phyloP scores from a whole-genome alignment of 768 basidiomycete genomes.

The Chalciporus piperatus region DNA sequence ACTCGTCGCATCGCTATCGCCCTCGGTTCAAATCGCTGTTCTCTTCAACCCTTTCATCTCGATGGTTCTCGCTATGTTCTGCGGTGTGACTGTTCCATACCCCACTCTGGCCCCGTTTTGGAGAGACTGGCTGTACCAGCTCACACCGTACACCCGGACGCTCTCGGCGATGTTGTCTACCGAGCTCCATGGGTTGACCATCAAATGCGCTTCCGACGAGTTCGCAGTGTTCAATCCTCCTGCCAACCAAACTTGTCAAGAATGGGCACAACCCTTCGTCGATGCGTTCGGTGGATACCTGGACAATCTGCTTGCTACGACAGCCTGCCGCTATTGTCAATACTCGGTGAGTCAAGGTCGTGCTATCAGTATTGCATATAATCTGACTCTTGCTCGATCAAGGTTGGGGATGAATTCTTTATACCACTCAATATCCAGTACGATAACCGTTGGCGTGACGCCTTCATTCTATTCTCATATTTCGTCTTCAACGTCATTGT shows the following conservation, averaged over 20 bases:
- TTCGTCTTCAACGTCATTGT: slow-evolving; percentile 69
- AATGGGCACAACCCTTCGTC: slow-evolving; percentile 53
- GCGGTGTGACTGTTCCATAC: slow-evolving; percentile 77
- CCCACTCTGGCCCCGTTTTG: slow-evolving; percentile 41
- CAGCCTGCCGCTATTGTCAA: slow-evolving; percentile 70
- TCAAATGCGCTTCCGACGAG: slow-evolving; percentile 56
- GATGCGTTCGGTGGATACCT: slow-evolving; percentile 53
- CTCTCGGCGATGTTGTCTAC: slow-evolving; percentile 44
- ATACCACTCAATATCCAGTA: slow-evolving; percentile 64
- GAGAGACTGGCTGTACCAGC: slow-evolving; percentile 27
- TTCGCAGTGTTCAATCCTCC: slow-evolving; percentile 53
- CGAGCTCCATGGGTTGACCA: slow-evolving; percentile 69
- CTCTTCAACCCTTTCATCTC: slow-evolving; percentile 77
- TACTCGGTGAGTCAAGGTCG: slow-evolving; percentile 37
- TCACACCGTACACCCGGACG: slow-evolving; percentile 32
- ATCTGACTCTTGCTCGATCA: slow-evolving; percentile 12
- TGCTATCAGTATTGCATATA: not conserved
- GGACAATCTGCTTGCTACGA: slow-evolving; percentile 48
- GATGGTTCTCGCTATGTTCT: slow-evolving; percentile 66
- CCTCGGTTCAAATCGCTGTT: slow-evolving; percentile 75
- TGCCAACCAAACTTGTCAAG: slow-evolving; percentile 47
- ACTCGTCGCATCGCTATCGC: slow-evolving; percentile 71
- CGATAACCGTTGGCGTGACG: slow-evolving; percentile 64
- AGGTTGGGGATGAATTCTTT: slow-evolving; percentile 70
- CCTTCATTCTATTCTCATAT: slow-evolving; percentile 62